A percentile compares a stretch with the other conserved stretches of the same genome.
Conservation (phyloP, 257 asterid genomes). For the Solanum gracilifrons region DNA sequence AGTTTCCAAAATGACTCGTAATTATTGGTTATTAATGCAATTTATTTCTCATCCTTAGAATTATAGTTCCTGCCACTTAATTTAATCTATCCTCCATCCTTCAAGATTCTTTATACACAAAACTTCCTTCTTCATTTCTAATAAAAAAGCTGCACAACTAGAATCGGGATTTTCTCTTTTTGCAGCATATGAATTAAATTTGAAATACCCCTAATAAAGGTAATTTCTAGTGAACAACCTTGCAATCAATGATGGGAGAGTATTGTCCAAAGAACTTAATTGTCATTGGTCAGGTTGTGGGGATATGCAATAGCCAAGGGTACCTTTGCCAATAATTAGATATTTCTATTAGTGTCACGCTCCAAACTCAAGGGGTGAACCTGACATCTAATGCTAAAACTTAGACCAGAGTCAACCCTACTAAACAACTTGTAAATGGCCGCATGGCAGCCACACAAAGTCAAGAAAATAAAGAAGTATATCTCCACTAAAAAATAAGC, state of each 20-base stretch:
- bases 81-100: neutral
- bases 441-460: neutral
- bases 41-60: neutral
- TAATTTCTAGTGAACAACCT: neutral
- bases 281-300: neutral
- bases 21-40: too few relatives aligned
- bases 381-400: neutral
- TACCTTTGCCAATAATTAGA: too few relatives aligned
- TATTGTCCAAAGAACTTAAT: neutral
- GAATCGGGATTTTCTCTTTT: too few relatives aligned
- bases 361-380: neutral
- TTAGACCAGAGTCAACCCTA: neutral
- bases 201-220: neutral
- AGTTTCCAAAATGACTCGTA: neutral
- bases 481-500: neutral
- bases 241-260: neutral
- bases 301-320: too few relatives aligned
- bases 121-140: neutral
- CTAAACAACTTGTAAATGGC: neutral
- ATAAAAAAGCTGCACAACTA: too few relatives aligned
- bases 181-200: neutral
- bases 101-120: neutral
- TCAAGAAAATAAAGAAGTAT: neutral
- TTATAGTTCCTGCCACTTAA: neutral
- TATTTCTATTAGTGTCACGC: neutral